A percentile compares a stretch with the other conserved stretches of the same genome.
phyloP scores from a whole-genome alignment of 768 basidiomycete genomes.

The Rhizopogon roseolus region DNA sequence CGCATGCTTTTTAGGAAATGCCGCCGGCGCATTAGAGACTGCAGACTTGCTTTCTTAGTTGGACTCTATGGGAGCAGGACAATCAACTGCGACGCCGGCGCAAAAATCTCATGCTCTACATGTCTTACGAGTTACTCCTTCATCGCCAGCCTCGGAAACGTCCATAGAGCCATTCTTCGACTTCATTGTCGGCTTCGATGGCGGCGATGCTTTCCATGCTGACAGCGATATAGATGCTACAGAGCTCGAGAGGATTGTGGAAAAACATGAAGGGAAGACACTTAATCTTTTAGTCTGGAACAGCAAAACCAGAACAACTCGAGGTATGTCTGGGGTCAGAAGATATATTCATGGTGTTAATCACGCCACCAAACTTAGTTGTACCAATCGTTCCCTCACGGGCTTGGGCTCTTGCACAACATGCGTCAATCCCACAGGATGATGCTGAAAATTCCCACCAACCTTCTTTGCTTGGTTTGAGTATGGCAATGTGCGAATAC shows the following conservation, averaged over 20 bases:
- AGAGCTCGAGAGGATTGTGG: constrained; percentile 76
- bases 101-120: constrained; percentile 59
- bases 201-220: constrained; percentile 52
- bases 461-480: constrained; percentile 91
- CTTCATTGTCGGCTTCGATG: constrained; percentile 84
- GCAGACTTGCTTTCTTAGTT: constrained; percentile 14
- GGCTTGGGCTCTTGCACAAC: constrained; percentile 62
- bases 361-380: constrained; percentile 39
- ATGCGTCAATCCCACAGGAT: constrained; percentile 30
- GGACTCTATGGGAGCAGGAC: constrained; percentile 63
- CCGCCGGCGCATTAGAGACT: no score
- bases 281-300: constrained; percentile 81
- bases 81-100: constrained; percentile 48
- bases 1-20: not conserved
- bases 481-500: constrained; percentile 90
- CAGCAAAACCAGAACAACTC: constrained; percentile 65
- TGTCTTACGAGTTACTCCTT: constrained; percentile 84
- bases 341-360: not conserved
- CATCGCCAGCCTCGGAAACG: constrained; percentile 87
- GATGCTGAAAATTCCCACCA: constrained; percentile 44
- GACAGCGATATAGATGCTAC: constrained; percentile 59
- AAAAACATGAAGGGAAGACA: constrained; percentile 67
- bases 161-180: constrained; percentile 90
- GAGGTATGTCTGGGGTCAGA: constrained; percentile 43
- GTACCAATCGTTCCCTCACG: constrained; percentile 84